These are phyloP conservation scores for Collybia sp. DNA, from an alignment of 768 basidiomycete species.

Conservation along the genomic window DNA sequence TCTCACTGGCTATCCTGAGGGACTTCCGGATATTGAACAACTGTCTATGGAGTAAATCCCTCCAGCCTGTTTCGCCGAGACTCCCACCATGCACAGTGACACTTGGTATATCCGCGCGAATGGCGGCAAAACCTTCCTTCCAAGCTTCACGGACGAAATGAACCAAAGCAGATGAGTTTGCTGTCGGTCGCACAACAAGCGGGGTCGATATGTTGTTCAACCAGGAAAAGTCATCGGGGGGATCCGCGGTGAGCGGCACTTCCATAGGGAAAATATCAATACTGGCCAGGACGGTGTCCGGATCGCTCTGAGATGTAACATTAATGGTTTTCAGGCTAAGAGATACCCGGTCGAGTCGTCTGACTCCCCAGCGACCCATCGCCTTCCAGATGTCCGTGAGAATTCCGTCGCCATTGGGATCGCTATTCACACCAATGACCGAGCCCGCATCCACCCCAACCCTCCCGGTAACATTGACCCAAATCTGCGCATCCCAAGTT, in stretches of 20 bases:
- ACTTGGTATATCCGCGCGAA: slow-evolving; percentile 36
- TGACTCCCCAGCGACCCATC: slow-evolving; percentile 65
- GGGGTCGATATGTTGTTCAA: slow-evolving; percentile 47
- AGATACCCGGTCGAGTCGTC: slow-evolving; percentile 49
- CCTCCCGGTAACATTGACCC: slow-evolving; percentile 51
- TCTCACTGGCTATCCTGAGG: slow-evolving; percentile 53
- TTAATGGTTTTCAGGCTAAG: slow-evolving; percentile 48
- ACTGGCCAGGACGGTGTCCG: slow-evolving; percentile 35
- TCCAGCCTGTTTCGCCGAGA: slow-evolving; percentile 41
- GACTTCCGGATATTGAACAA: slow-evolving; percentile 40
- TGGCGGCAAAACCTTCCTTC: slow-evolving; percentile 42
- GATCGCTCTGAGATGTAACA: slow-evolving; percentile 39
- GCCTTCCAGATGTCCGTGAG: slow-evolving; percentile 54
- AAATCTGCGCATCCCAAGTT: slow-evolving; percentile 52
- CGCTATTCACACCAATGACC: slow-evolving; percentile 49
- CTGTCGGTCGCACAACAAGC: slow-evolving; percentile 48
- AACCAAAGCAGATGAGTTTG: slow-evolving; percentile 40
- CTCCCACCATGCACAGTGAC: slow-evolving; percentile 50
- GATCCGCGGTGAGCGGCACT: slow-evolving; percentile 50
- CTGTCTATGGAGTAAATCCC: slow-evolving; percentile 29
- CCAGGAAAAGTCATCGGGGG: slow-evolving; percentile 52
- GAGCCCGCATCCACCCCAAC: slow-evolving; percentile 68
- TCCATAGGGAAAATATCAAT: slow-evolving; percentile 46
- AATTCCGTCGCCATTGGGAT: slow-evolving; percentile 36
- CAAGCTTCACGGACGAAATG: slow-evolving; percentile 57